phyloP scores from a whole-genome alignment of 148 eudicot genomes.

The Linanthus parryae region DNA sequence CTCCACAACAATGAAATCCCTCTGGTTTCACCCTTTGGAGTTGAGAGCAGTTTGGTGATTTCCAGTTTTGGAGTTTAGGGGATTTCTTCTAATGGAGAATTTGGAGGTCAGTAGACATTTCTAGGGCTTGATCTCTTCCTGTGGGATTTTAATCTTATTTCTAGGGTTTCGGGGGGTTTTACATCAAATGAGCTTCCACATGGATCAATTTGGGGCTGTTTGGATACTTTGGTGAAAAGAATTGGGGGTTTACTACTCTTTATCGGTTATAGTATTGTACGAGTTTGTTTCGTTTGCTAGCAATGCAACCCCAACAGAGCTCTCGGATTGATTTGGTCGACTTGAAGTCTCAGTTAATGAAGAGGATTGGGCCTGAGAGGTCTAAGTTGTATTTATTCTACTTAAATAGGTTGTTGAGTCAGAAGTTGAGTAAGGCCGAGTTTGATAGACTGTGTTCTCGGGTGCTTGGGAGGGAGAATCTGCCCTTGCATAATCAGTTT shows the following conservation, averaged over 20 bases:
- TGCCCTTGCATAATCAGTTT: constrained; percentile 51
- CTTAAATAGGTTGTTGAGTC: constrained; percentile 40
- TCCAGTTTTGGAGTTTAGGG: constrained; percentile 18
- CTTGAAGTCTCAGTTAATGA: constrained; percentile 41
- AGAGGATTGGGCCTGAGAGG: constrained; percentile 50
- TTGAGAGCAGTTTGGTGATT: constrained; percentile 17
- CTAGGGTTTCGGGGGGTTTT: constrained; percentile 42
- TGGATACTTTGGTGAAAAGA: constrained; percentile 9
- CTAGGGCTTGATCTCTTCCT: constrained; percentile 22
- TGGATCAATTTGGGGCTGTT: constrained; percentile 9
- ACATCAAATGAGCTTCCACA: constrained; percentile 15
- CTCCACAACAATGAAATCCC: constrained; percentile 25
- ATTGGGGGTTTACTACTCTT: background rate
- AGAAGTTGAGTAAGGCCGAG: constrained; percentile 43
- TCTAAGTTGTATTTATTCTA: constrained; percentile 40
- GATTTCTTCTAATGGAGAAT: background rate
- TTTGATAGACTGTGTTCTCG: constrained; percentile 44
- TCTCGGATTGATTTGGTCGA: constrained; percentile 37
- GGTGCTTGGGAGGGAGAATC: constrained; percentile 51
- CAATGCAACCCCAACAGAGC: constrained; percentile 42
- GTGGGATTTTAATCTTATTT: constrained; percentile 16
- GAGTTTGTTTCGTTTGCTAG: constrained; percentile 25
- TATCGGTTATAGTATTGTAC: constrained; percentile 18
- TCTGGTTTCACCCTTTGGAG: constrained; percentile 40
- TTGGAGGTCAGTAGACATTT: background rate